Evolutionary conservation across 345 rosid genomes (phyloP), one percentile per base, ranked within the genome.

Genomic region (Ailanthus altissimus): DNA sequence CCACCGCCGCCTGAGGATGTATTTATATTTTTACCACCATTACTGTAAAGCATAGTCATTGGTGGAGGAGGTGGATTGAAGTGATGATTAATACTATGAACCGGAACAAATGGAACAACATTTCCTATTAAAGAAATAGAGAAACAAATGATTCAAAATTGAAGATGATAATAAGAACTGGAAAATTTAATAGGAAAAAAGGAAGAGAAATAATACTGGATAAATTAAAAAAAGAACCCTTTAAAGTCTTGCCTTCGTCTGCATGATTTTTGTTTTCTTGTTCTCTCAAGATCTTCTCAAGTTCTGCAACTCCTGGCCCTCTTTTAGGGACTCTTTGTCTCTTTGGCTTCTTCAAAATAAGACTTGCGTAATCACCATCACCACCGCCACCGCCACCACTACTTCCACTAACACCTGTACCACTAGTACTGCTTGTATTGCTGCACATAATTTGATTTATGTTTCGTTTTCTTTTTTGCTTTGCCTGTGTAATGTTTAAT

Each of bases 261-360:
- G 20, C 3, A 36, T 51, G 53, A 53, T 67, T 67, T 21, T 6
- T 76, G 21, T 72, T 78, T 68, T 90, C 87, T 77, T 90, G 92
- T 76, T 88, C 91, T 14, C 90, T 82, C 83, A 91, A 83, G 59
- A 92, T 90, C 90, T 90, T 92, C 79, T 92, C 97, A 18, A 92
- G 85, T 63, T 92, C 97, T 0, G 97, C 97, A 32, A 92, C 97
- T 51, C 97, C 97, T 28, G 97, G 97, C 1, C 97, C 97, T 86
- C 97, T 81, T 62, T 86, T 80, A 0, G 90, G 90, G 2, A 88
- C 86, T 77, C 67, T 85, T 49, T 47, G 88, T 60, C 86, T 86
- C 77, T 82, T 85, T 8, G 70, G 82, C 77, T 85, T 90, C 88
- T 85, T 88, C 0, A 80, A 69, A 84, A 83, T 69, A 42, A 76